These are phyloP conservation scores for Pelargonium nanum DNA, from an alignment of 345 rosid genomes.

Conservation along the genomic window DNA sequence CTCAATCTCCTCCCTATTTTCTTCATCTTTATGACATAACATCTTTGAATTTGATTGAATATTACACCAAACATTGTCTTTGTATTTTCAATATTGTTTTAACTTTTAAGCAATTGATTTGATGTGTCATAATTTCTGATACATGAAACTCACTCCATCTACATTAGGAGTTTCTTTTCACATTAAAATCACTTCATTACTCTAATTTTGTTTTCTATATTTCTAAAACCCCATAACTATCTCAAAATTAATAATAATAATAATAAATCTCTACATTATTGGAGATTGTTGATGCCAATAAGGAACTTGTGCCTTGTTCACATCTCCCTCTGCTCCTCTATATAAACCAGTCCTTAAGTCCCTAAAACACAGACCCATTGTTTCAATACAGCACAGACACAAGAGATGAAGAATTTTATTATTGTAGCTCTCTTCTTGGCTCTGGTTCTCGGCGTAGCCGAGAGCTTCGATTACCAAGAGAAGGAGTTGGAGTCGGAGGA, in stretches of 20 bases:
- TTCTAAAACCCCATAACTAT: neutral
- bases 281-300: neutral
- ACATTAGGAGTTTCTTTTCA: neutral
- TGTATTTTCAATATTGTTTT: too few species aligned
- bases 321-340: neutral
- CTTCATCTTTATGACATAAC: too few species aligned
- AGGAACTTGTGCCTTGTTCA: neutral
- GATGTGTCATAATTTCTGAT: neutral
- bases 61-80: too few species aligned
- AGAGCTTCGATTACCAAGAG: slow-evolving; percentile 59
- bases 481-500: slow-evolving; percentile 58
- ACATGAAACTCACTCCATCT: too few species aligned
- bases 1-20: too few species aligned
- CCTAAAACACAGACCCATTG: neutral
- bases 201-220: neutral
- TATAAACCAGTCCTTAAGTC: neutral
- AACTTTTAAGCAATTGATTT: neutral
- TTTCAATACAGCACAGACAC: neutral
- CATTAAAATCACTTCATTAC: neutral
- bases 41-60: too few species aligned
- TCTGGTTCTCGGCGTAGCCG: slow-evolving; percentile 29
- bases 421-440: slow-evolving; percentile 27
- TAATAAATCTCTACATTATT: neutral
- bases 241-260: neutral
- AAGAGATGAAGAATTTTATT: slow-evolving; percentile 20